Percentiles rank a stretch among this genome's conserved stretches.
phyloP scores from a whole-genome alignment of 139 green algal genomes.

The Picochlorum sp. region DNA sequence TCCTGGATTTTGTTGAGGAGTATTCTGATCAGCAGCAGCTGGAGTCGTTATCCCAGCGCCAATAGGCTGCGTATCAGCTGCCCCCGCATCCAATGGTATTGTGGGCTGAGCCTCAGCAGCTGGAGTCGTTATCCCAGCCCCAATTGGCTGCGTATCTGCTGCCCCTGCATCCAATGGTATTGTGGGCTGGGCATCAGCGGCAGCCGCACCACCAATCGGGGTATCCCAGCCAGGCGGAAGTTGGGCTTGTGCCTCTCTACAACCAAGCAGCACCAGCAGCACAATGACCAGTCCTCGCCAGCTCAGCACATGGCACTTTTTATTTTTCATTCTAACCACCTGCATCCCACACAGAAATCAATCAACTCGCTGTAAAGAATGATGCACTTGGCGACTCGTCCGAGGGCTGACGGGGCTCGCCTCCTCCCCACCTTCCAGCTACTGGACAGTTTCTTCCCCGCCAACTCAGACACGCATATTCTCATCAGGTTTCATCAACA shows the following conservation, averaged over 20 bases:
- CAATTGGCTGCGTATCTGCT: neutral
- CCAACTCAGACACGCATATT: no score
- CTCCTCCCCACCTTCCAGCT: no score
- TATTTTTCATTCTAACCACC: no score
- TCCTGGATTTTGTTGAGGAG: neutral
- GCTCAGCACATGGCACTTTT: no score
- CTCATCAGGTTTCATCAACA: no score
- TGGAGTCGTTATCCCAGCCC: neutral
- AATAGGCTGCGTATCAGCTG: neutral
- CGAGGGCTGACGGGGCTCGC: no score
- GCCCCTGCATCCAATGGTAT: neutral
- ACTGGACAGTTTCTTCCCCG: no score
- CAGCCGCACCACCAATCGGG: conserved; percentile 5
- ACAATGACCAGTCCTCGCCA: no score
- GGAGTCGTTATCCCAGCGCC: neutral
- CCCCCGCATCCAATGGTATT: neutral
- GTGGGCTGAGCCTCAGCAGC: neutral
- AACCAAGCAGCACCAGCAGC: no score
- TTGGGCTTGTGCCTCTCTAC: neutral
- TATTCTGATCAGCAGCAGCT: neutral
- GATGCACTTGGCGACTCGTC: no score
- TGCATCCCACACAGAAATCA: no score
- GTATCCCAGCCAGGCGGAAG: conserved; percentile 2
- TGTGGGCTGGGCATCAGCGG: neutral
- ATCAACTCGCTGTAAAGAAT: no score